phyloP scores from a whole-genome alignment of 2,329 filamentous ascomycete genomes.

The Hymenoscyphus scutula region DNA sequence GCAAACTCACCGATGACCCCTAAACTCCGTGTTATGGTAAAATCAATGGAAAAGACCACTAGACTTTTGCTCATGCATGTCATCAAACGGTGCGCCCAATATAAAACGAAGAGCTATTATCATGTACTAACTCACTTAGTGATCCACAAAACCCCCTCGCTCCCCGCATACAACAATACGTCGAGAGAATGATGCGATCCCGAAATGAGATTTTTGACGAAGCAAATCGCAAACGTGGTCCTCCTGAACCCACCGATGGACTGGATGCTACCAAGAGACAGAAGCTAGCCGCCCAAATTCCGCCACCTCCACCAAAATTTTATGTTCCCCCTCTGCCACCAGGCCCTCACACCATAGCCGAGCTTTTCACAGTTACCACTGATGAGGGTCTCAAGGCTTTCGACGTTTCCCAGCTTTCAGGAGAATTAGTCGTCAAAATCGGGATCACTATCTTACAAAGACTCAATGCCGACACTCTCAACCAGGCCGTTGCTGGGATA shows the following conservation, averaged over 20 bases:
- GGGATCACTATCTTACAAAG: slow-evolving; percentile 74
- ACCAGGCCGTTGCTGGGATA: slow-evolving; percentile 68
- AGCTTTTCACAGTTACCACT: slow-evolving; percentile 81
- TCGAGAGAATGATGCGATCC: slow-evolving; percentile 77
- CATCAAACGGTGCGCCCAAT: slow-evolving; percentile 63
- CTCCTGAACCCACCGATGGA: slow-evolving; percentile 67
- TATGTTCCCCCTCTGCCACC: slow-evolving; percentile 65
- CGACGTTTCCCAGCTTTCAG: slow-evolving; percentile 76
- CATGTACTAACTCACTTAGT: slow-evolving; percentile 44
- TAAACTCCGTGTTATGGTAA: slow-evolving; percentile 76
- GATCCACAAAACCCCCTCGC: slow-evolving; percentile 76
- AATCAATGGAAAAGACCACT: slow-evolving; percentile 93
- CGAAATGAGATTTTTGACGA: slow-evolving; percentile 80
- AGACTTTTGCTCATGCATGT: slow-evolving; percentile 81
- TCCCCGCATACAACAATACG: slow-evolving; percentile 78
- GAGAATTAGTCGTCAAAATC: slow-evolving; percentile 74
- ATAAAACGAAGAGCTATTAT: slow-evolving; percentile 9
- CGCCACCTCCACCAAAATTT: slow-evolving; percentile 23
- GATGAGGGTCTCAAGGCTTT: slow-evolving; percentile 74
- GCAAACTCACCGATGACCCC: slow-evolving; percentile 75
- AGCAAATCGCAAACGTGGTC: slow-evolving; percentile 70
- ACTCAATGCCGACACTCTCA: slow-evolving; percentile 66
- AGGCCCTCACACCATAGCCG: slow-evolving; percentile 74
- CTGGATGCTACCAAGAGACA: slow-evolving; percentile 80
- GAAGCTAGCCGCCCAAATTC: slow-evolving; percentile 57